phyloP scores from a whole-genome alignment of 208 protist genomes.

The Cochliopodium minus region DNA sequence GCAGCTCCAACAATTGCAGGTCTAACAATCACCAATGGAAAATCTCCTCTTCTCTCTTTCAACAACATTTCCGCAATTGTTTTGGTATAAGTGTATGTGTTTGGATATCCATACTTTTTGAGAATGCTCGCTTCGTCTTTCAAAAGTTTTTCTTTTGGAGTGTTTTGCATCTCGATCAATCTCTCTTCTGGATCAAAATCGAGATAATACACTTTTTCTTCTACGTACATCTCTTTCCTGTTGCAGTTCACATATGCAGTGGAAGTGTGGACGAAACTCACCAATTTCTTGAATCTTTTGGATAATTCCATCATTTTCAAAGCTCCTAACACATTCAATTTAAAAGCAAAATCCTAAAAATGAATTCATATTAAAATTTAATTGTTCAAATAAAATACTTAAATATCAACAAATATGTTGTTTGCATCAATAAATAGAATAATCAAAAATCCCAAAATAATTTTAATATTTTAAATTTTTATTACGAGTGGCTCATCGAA shows the following conservation, averaged over 20 bases:
- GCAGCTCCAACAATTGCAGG: slow-evolving; percentile 60
- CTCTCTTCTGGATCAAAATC: slow-evolving; percentile 13
- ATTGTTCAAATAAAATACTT: no score
- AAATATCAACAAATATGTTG: no score
- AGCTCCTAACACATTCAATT: slow-evolving; percentile 58
- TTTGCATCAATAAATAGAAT: no score
- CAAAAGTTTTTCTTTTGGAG: no score
- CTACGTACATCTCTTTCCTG: slow-evolving; percentile 24
- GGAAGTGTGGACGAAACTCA: slow-evolving; percentile 54
- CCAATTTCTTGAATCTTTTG: slow-evolving; percentile 23
- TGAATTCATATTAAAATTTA: no score
- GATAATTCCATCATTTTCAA: slow-evolving; percentile 50
- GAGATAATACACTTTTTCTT: no score
- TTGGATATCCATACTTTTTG: slow-evolving; percentile 48
- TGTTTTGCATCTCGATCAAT: background rate
- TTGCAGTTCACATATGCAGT: slow-evolving; percentile 63
- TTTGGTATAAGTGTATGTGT: slow-evolving; percentile 73
- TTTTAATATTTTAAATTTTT: no score
- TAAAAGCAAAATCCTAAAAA: slow-evolving; percentile 40
- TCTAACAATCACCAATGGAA: slow-evolving; percentile 47
- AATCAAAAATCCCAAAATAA: no score
- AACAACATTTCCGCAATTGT: slow-evolving; percentile 53
- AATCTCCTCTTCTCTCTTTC: slow-evolving; percentile 28
- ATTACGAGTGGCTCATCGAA: slow-evolving; percentile 56
- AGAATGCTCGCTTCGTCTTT: slow-evolving; percentile 37